Conservation (phyloP, 371 early-diverging fungal genomes). For the Mucor saturninus region DNA sequence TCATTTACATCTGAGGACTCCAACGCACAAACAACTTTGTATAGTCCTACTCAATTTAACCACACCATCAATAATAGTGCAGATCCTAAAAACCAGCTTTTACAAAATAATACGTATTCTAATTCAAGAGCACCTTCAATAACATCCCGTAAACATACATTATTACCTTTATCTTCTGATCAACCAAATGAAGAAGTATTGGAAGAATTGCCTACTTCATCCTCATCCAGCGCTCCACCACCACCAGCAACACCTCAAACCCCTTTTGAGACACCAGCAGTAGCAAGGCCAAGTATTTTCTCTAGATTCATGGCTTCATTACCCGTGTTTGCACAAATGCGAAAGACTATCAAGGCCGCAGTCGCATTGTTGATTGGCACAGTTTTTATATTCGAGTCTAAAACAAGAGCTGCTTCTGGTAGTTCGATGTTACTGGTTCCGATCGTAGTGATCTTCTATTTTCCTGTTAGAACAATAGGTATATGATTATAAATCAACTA, state of each 20-base stretch:
- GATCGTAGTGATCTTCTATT: slow-evolving; percentile 29
- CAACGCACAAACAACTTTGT: slow-evolving; percentile 1
- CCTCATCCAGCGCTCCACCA: slow-evolving; percentile 1
- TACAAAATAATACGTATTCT: background rate
- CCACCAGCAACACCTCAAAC: background rate
- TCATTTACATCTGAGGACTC: background rate
- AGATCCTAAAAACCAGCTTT: background rate
- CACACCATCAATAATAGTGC: background rate
- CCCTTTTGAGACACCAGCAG: background rate
- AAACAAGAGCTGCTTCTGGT: slow-evolving; percentile 13
- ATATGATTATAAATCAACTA: background rate
- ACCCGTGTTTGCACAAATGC: slow-evolving; percentile 34
- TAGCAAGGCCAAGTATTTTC: background rate
- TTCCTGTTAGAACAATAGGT: slow-evolving; percentile 33
- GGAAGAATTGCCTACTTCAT: background rate
- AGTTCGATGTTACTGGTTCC: slow-evolving; percentile 15
- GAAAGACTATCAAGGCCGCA: slow-evolving; percentile 42
- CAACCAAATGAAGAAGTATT: background rate
- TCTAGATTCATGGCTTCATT: slow-evolving; percentile 2
- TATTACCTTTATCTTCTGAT: background rate
- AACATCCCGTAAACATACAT: background rate
- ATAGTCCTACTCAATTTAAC: slow-evolving; percentile 3
- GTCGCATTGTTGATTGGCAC: slow-evolving; percentile 36
- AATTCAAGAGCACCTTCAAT: background rate
- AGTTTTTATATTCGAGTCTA: slow-evolving; percentile 27